Base-by-base conservation (phyloP, 2,329 filamentous ascomycete genomes). In the Leptoxyphium fumago region DNA sequence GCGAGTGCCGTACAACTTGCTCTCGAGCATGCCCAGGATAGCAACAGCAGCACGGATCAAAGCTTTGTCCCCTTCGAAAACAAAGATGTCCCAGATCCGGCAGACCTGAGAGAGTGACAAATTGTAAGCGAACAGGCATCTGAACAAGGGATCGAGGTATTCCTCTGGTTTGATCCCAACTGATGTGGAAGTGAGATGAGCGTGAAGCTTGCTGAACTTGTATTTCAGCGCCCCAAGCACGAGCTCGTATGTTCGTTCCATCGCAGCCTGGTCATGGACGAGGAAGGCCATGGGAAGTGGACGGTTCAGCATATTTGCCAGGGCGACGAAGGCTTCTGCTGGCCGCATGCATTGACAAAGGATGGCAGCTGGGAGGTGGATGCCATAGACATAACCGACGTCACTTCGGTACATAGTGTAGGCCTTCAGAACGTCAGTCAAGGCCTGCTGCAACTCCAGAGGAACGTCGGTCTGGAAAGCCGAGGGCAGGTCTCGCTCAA, bases 401-500 rank as follows among this genome's bases (percentile, higher is more conserved):
- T 91, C 84, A 51, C 78, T 81, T 48, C 84, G 74, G 62, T 91
- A 91, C 75, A 86, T 82, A 44, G 79, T 72, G 61, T 89, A 89
- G 6, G 84, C 85, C 54, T 78, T 78, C 47, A 89, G 69, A 9
- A 91, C 76, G 56, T 89, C 78, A 14, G 82, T 67, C 28, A 91
- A 66, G 32, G 73, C 70, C 45, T 77, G 68, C 56, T 88, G 76
- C 10, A 88, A 66, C 1, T 83, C 82, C 0, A 75, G 78, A 65
- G 69, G 74, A 5, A 69, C 64, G 52, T 80, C 74, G 13, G 52
- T 44, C 57, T 88, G 89, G 21, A 40, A 40, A 11, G 14, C 38
- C 29, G 66, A 68, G 26, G 75, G 71, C 2, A 79, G 79, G 54
- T 87, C 82, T 45, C 69, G 67, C 43, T 72, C 72, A 47, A 87